Evolutionary conservation across 495 filamentous ascomycete species (phyloP), one percentile per base, ranked within the genome.

Genomic region (Xylaria venustula): DNA sequence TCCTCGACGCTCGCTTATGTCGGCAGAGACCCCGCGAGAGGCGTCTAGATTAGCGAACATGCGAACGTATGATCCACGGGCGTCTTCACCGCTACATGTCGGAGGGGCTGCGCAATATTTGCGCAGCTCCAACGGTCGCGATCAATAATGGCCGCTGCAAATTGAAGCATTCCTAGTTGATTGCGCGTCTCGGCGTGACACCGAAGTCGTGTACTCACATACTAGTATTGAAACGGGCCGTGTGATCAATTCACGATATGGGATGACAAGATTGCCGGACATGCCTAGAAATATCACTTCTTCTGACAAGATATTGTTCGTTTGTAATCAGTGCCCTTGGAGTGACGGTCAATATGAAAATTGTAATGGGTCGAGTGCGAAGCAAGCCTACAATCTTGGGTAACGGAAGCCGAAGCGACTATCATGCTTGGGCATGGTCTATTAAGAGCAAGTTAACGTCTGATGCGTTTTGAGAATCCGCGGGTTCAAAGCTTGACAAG

Each of bases 181-280:
- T 54, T 54, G 42, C 42, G 58, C 32, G 50, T 61, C 37, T 49
- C 50, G 58, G 50, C 20, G 54, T 61, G 51, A 37, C 58, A 61
- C 58, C 11, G 30, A 26, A 25, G 49, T 48, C 30, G 37, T 54
- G 58, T 34, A 61, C 50, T 25, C 34, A 40, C 40, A 53, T 28
- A 46, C 40, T 44, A 59, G 36, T 40, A 8, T 50, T 14, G 22
- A 34, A 34, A n/a, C n/a, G n/a, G n/a, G 11, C 50, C n/a, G 32
- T 28, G 45, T 48, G 11, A 23, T 26, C 15, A 4, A 22, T 34
- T 2, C 26, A 40, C 6, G 37, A 40, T 40, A 40, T 12, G 7
- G 7, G 37, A 9, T 15, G 14, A 17, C 26, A 45, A n/a, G 9
- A 45, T 15, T 45, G 11, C 47, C 19, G 28, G 19, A 45, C 28